Percentiles rank a stretch among this genome's conserved stretches.
phyloP scores from a whole-genome alignment of 176 grass and related monocot genomes.

The Phragmites australis region DNA sequence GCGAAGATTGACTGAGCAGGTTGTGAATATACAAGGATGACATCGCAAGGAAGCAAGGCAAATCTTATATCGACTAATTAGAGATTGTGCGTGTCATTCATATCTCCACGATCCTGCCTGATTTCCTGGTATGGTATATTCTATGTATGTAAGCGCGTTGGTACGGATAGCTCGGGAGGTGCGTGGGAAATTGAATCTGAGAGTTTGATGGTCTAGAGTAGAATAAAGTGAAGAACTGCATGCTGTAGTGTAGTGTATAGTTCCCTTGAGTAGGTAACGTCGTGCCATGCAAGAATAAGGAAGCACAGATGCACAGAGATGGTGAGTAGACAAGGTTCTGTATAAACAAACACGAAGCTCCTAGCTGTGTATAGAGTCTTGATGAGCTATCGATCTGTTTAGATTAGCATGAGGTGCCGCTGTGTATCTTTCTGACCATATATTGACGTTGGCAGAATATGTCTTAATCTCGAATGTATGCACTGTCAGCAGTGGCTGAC shows the following conservation, averaged over 20 bases:
- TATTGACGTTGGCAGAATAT: background rate
- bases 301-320: background rate
- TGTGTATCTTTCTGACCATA: background rate
- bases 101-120: background rate
- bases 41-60: constrained; percentile 7
- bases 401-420: background rate
- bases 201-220: background rate
- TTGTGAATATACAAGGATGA: background rate
- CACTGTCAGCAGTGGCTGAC: background rate
- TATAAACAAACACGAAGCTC: background rate
- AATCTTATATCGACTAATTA: background rate
- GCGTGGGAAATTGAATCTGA: constrained; percentile 3
- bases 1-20: constrained; percentile 44
- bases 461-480: background rate
- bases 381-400: background rate
- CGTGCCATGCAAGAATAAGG: no score
- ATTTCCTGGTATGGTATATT: background rate
- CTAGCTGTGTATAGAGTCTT: constrained; percentile 29
- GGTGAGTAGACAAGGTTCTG: background rate
- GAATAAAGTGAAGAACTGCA: constrained; percentile 28
- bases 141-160: background rate
- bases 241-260: background rate
- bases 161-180: background rate
- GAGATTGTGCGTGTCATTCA: background rate
- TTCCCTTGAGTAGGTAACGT: background rate